phyloP scores from a whole-genome alignment of 352 stramenopile genomes.

The Chrysophaeum taylorii region DNA sequence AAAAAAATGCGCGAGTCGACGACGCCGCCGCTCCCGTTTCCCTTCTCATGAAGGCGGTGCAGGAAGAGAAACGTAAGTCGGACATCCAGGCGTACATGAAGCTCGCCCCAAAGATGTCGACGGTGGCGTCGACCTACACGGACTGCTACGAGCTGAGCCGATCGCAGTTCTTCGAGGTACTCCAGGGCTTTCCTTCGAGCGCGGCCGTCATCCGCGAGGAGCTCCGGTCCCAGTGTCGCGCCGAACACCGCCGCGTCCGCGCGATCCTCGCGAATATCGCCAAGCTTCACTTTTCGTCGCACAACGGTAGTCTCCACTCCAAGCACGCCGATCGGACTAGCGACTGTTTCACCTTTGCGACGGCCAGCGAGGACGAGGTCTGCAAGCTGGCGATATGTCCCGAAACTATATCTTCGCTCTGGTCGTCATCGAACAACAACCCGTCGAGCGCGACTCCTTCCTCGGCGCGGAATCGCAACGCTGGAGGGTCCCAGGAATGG shows the following conservation, averaged over 20 bases:
- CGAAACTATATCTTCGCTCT: too few species aligned
- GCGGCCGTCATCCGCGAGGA: background rate
- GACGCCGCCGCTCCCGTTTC: too few species aligned
- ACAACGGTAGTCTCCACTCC: too few species aligned
- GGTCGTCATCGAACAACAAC: too few species aligned
- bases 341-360: too few species aligned
- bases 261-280: constrained; percentile 4
- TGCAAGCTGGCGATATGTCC: background rate
- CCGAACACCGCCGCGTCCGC: background rate
- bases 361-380: background rate
- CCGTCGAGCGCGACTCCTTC: too few species aligned
- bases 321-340: background rate
- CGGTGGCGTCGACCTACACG: constrained; percentile 35
- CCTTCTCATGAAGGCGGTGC: too few species aligned
- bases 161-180: constrained; percentile 33
- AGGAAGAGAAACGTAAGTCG: too few species aligned
- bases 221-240: background rate
- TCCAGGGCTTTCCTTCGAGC: constrained; percentile 20
- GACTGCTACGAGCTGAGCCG: constrained; percentile 35
- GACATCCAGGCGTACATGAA: too few species aligned
- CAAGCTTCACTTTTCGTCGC: background rate
- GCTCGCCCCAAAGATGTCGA: constrained; percentile 27
- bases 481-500: too few species aligned
- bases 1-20: too few species aligned
- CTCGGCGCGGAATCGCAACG: too few species aligned